These are phyloP conservation scores for Leishmania lainsoni DNA, from an alignment of 208 protist species.

Conservation along the genomic window DNA sequence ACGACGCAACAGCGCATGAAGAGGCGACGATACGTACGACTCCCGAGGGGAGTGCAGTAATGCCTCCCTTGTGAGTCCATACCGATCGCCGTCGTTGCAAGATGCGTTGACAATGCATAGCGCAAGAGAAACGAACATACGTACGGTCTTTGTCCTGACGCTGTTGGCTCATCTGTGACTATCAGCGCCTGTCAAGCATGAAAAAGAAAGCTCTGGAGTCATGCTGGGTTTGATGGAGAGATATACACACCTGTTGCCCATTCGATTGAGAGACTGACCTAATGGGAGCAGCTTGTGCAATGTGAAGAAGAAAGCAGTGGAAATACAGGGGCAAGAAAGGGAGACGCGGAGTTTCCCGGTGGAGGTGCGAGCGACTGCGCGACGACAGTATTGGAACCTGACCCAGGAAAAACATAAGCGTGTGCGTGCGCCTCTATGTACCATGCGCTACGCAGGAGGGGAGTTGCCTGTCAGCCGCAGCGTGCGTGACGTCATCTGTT, in stretches of 20 bases:
- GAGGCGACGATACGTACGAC: neutral
- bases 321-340: conserved; percentile 13
- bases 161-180: neutral
- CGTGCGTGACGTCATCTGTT: conserved; percentile 27
- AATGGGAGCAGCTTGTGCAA: neutral
- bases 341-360: neutral
- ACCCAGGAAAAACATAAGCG: neutral
- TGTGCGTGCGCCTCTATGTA: neutral
- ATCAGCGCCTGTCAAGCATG: neutral
- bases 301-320: conserved; percentile 7
- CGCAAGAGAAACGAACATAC: neutral
- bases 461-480: conserved; percentile 12
- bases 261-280: neutral
- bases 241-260: neutral
- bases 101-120: neutral
- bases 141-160: neutral
- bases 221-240: neutral
- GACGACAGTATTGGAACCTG: neutral
- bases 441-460: neutral
- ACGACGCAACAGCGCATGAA: neutral
- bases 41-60: neutral
- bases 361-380: neutral
- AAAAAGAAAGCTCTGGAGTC: neutral
- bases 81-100: neutral
- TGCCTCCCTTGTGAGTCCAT: no score